phyloP scores from a whole-genome alignment of 768 basidiomycete species.

The Saitozyma podzolica region DNA sequence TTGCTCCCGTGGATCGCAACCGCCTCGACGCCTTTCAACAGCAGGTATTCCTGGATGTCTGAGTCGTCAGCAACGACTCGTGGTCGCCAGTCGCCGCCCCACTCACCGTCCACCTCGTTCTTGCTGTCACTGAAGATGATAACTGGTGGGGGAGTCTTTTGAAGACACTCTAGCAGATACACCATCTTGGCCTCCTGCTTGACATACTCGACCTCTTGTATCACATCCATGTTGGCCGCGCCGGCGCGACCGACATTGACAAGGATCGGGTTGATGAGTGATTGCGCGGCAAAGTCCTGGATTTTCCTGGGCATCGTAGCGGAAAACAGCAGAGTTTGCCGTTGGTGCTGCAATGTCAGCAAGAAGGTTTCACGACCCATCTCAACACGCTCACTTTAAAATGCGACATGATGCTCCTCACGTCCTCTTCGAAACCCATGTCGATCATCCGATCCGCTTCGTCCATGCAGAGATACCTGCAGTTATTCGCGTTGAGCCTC shows the following conservation, averaged over 20 bases:
- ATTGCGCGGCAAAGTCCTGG: constrained; percentile 96
- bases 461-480: constrained; percentile 88
- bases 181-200: constrained; percentile 99
- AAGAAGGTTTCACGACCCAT: neutral
- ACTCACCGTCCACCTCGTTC: constrained; percentile 96
- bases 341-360: constrained; percentile 67
- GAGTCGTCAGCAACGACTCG: neutral
- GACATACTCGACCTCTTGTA: constrained; percentile 92
- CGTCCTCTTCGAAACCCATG: constrained; percentile 97
- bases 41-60: constrained; percentile 98
- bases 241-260: constrained; percentile 98
- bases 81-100: neutral
- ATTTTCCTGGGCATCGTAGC: constrained; percentile 99
- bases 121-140: constrained; percentile 99
- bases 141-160: constrained; percentile 96
- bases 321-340: constrained; percentile 95
- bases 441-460: constrained; percentile 99
- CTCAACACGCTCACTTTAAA: constrained; percentile 69
- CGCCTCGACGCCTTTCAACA: constrained; percentile 95
- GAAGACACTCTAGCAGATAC: constrained; percentile 92
- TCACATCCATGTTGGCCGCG: constrained; percentile 92
- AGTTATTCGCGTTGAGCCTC: constrained; percentile 84
- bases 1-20: constrained; percentile 99
- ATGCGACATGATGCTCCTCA: constrained; percentile 93
- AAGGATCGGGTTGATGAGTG: constrained; percentile 87